Evolutionary conservation across 1,284 basidiomycete species (phyloP).

Genomic region (Sanguinoderma infundibulare): DNA sequence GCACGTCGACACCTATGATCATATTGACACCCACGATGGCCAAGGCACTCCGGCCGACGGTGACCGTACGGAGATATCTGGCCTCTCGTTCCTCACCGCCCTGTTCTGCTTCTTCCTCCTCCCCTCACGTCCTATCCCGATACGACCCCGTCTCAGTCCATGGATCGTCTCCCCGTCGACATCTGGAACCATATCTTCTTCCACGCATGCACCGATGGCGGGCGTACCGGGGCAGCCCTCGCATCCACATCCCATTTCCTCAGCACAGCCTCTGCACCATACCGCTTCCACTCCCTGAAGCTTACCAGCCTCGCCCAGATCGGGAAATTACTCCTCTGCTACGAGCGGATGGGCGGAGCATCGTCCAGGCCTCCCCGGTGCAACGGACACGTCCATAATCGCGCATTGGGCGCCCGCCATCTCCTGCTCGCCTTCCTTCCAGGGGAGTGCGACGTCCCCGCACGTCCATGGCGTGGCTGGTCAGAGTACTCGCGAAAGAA

Average conservation of each 20-base stretch:
- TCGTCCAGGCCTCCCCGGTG: background rate
- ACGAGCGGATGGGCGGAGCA: background rate
- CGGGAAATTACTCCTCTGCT: slow-evolving; percentile 4
- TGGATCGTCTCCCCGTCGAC: background rate
- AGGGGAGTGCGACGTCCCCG: slow-evolving; percentile 19
- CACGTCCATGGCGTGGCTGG: slow-evolving; percentile 15
- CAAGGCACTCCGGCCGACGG: background rate
- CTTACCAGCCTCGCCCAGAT: slow-evolving; percentile 12
- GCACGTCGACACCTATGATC: too few species aligned
- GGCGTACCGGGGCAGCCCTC: slow-evolving; percentile 10
- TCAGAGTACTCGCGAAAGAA: slow-evolving; percentile 12
- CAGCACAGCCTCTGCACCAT: slow-evolving; percentile 5
- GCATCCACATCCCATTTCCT: slow-evolving; percentile 15
- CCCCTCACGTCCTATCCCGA: background rate
- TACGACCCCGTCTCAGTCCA: background rate
- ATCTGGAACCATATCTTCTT: slow-evolving; percentile 9
- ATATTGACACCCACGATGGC: too few species aligned
- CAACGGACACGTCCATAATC: background rate
- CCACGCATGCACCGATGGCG: slow-evolving; percentile 17
- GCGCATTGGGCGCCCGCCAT: slow-evolving; percentile 9
- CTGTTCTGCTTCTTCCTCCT: background rate
- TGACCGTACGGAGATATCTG: too few species aligned
- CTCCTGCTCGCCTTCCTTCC: slow-evolving; percentile 22
- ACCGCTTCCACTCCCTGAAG: slow-evolving; percentile 16
- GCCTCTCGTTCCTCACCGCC: too few species aligned